Percentiles rank a stretch among this genome's conserved stretches.
These are phyloP conservation scores for Cardiospermum halicacabum DNA, from an alignment of 345 rosid species.

Conservation along the genomic window DNA sequence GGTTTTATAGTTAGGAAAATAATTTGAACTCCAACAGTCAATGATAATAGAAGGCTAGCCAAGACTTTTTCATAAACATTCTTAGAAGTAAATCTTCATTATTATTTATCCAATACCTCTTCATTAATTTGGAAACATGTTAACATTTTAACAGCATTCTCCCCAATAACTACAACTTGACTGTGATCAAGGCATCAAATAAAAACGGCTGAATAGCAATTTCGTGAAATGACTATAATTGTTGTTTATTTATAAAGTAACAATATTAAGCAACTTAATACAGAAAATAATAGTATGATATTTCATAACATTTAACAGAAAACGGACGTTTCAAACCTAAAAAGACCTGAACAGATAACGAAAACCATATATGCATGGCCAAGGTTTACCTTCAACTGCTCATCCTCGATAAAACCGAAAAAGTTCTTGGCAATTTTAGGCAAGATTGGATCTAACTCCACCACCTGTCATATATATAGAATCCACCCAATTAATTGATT, in stretches of 20 bases:
- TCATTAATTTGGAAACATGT: neutral
- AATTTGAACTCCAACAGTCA: neutral
- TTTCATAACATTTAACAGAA: neutral
- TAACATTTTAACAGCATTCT: neutral
- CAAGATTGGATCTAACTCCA: slow-evolving; percentile 76
- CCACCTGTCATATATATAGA: slow-evolving; percentile 47
- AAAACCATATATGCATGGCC: neutral
- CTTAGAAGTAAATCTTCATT: slow-evolving; percentile 4
- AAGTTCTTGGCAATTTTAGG: slow-evolving; percentile 57
- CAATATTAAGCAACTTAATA: neutral
- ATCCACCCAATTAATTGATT: slow-evolving; percentile 11
- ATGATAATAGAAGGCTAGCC: neutral
- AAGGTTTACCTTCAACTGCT: slow-evolving; percentile 57
- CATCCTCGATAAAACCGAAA: slow-evolving; percentile 60
- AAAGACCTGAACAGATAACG: neutral
- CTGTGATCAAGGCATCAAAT: neutral
- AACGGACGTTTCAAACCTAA: neutral
- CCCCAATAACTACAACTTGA: neutral
- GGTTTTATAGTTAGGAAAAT: neutral
- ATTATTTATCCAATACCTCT: neutral
- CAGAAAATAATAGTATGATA: neutral
- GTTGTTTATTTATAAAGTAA: neutral
- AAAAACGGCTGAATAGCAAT: neutral
- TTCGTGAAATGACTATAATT: neutral
- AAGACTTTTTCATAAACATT: slow-evolving; percentile 5